phyloP scores from a whole-genome alignment of 495 filamentous ascomycete genomes.

The Penicillium odoratum region DNA sequence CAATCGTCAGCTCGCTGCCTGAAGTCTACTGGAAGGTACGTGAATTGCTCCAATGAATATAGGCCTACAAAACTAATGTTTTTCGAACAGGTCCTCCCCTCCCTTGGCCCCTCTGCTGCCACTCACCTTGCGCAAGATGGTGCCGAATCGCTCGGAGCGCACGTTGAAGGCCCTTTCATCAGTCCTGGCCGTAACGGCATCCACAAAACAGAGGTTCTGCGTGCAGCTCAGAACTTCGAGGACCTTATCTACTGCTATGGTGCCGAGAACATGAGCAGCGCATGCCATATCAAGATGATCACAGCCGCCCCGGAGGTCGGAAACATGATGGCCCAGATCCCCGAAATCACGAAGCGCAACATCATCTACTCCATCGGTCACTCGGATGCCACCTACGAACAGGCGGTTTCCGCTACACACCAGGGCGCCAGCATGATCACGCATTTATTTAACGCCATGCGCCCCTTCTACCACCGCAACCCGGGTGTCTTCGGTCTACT shows the following conservation, averaged over 20 bases:
- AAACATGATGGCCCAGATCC: constrained; percentile 61
- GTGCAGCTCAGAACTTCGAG: constrained; percentile 45
- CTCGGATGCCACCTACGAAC: constrained; percentile 74
- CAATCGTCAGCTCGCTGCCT: constrained; percentile 61
- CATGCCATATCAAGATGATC: constrained; percentile 64
- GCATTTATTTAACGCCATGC: constrained; percentile 90
- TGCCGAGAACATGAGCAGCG: constrained; percentile 50
- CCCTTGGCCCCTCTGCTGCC: constrained; percentile 65
- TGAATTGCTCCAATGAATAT: background rate
- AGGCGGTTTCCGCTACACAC: constrained; percentile 64
- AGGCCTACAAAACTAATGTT: background rate
- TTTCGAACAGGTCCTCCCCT: constrained; percentile 59
- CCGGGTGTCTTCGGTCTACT: constrained; percentile 81
- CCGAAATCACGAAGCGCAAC: constrained; percentile 54
- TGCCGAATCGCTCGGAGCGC: constrained; percentile 78
- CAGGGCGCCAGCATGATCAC: constrained; percentile 81
- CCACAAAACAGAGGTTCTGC: constrained; percentile 66
- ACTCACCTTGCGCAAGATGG: constrained; percentile 53
- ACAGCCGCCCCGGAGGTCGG: constrained; percentile 79
- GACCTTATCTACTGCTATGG: constrained; percentile 73
- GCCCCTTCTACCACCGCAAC: constrained; percentile 79
- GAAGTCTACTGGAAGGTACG: constrained; percentile 67
- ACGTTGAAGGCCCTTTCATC: constrained; percentile 84
- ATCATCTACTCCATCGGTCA: constrained; percentile 81
- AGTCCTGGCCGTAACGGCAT: constrained; percentile 70